Base-by-base conservation (phyloP, 2,329 filamentous ascomycete species). In the Hymenoscyphus salicellus region DNA sequence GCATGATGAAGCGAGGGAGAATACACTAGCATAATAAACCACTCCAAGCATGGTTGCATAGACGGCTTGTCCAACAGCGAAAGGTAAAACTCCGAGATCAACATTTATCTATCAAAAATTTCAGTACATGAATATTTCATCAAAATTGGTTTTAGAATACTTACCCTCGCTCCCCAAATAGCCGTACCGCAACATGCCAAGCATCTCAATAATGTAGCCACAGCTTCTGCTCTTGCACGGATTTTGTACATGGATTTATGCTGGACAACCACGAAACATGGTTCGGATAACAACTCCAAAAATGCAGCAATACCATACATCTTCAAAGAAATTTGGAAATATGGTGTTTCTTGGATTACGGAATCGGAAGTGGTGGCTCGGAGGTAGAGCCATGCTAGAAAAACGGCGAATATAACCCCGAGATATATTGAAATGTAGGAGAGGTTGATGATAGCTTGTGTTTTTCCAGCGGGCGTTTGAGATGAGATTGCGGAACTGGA, bases 261-360 rank as follows among this genome's bases (percentile, higher is more conserved):
- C 77, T 97, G 93, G 68, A 94, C 87, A 38, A 96, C 86, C 1
- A 93, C 91, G 76, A 98, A 99, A 61, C 89, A 90, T 0, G 95
- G 95, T 78, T 99, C 95, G 0, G 90, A 88, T 1, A 92, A 77
- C 16, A 99, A 83, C 78, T 99, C 95, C 3, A 96, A 73, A 63
- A 88, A 72, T 38, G 86, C 80, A 0, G 86, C 84, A 4, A 82
- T 5, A 20, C 80, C 84, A 74, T 88, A 89, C 1, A 88, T 71
- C 64, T 79, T 78, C 16, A 89, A 76, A 0, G 84, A 80, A 3
- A 77, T 71, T 32, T 75, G 73, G 65, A 96, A 86, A 71, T 88
- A 89, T 0, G 90, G 87, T 0, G 88, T 89, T 56, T 76, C 67
- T 2, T 81, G 76, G 38, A 83, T 78, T 17, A 83, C 77, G 3